Evolutionary conservation across 495 filamentous ascomycete species (phyloP).

Genomic region (Penicillium desertorum): DNA sequence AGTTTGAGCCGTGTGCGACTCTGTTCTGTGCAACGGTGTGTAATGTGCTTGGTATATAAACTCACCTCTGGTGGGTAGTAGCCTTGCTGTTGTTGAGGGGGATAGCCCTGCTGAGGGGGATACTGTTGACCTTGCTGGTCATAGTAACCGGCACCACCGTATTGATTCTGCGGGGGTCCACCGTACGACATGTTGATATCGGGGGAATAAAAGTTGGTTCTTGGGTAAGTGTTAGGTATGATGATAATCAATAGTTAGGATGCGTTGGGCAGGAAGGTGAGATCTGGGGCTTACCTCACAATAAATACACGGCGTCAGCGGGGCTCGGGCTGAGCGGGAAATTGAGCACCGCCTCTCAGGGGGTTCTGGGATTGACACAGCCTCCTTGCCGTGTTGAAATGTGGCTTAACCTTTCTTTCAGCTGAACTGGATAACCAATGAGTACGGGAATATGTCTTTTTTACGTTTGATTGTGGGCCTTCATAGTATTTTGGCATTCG

Average conservation of each 20-base stretch:
- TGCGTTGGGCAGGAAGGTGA: neutral
- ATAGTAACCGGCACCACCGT: constrained; percentile 19
- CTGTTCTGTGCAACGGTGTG: neutral
- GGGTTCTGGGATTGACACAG: constrained; percentile 16
- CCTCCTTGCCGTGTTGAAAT: constrained; percentile 8
- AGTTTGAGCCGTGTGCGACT: neutral
- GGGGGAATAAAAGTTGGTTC: neutral
- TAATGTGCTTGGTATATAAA: neutral
- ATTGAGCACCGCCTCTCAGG: constrained; percentile 22
- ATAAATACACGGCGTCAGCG: constrained; percentile 14
- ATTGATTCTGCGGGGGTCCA: constrained; percentile 20
- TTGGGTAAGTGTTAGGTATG: neutral
- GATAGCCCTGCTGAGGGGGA: constrained; percentile 19
- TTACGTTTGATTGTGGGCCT: neutral
- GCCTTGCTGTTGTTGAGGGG: constrained; percentile 28
- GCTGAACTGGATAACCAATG: neutral
- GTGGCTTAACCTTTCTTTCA: constrained; percentile 6
- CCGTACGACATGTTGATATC: constrained; percentile 25
- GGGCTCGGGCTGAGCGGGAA: constrained; percentile 17
- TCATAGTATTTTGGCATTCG: neutral
- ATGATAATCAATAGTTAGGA: neutral
- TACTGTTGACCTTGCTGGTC: constrained; percentile 17
- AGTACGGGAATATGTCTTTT: neutral
- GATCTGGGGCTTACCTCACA: neutral
- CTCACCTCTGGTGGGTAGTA: constrained; percentile 34